Evolutionary conservation across 2,329 filamentous ascomycete genomes (phyloP), one percentile per base, ranked within the genome.

Genomic region (Ceratocystis variospora): DNA sequence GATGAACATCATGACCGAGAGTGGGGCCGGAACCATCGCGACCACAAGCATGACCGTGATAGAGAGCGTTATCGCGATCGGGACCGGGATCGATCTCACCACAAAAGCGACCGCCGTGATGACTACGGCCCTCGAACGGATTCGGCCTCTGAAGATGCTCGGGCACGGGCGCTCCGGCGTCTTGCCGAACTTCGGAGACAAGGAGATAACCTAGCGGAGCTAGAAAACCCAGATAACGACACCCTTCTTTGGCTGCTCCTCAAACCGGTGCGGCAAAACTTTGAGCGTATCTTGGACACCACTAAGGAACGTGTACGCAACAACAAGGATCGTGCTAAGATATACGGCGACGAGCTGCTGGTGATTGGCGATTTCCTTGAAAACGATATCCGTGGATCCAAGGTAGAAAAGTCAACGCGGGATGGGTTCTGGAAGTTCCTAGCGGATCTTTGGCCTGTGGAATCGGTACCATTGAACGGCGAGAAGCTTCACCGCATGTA

Each of bases 81-180:
- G 1, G 66, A 67, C 22, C 22, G 22, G 0, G 73, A 77, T 0
- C 73, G 76, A 73, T 76, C 81, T 69, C 80, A 82, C 59, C 83
- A 86, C 65, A 82, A 84, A 65, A 71, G 17, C 72, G 80, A 83
- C 62, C 82, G 84, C 70, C 81, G 86, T 73, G 95, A 96, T 73
- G 90, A 94, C 68, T 87, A 90, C 72, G 25, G 69, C 69, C n/a
- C 72, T 72, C 15, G 75, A 73, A 19, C 73, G 74, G 46, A 62
- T n/a, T 59, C 46, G 1, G 53, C 41, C 19, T 48, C 25, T 5
- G 75, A 77, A 68, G 77, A 79, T 68, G 74, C 76, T 12, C 74
- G 77, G 68, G 73, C 76, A 66, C 79, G 73, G 69, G 77, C 73
- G 22, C 73, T 77, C 62, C 74, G 72, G 61, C 77, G 74, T 62